These are phyloP conservation scores for Serpula lacrymans DNA, from an alignment of 768 basidiomycete genomes.

Conservation along the genomic window DNA sequence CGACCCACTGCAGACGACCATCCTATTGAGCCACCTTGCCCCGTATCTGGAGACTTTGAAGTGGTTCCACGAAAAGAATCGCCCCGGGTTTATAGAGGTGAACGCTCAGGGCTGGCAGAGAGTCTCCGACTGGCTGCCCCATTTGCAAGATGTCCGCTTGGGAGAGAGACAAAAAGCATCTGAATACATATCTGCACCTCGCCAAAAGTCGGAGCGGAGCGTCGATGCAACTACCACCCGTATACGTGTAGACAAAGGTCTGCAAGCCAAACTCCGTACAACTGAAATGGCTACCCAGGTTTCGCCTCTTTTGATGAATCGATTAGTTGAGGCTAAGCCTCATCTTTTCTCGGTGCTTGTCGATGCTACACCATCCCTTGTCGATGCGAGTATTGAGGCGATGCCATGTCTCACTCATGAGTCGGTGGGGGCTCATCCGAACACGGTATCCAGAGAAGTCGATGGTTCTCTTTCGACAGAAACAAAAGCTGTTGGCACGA, in stretches of 20 bases:
- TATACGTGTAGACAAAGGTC: constrained; percentile 35
- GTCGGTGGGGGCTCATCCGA: constrained; percentile 24
- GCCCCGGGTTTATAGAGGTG: constrained; percentile 64
- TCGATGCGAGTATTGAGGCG: constrained; percentile 46
- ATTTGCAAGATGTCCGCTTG: constrained; percentile 62
- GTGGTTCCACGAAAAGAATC: constrained; percentile 77
- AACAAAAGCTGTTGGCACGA: constrained; percentile 12
- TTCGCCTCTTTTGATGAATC: constrained; percentile 32
- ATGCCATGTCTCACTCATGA: constrained; percentile 31
- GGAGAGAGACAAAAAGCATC: constrained; percentile 51
- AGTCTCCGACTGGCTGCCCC: constrained; percentile 66
- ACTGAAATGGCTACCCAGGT: constrained; percentile 35
- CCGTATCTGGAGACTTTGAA: constrained; percentile 66
- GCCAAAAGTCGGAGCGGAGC: constrained; percentile 36
- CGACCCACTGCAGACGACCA: constrained; percentile 66
- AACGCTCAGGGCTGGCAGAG: constrained; percentile 69
- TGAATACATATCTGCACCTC: constrained; percentile 13
- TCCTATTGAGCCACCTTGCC: constrained; percentile 76
- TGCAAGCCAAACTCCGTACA: constrained; percentile 38
- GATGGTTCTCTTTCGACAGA: constrained; percentile 26
- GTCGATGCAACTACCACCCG: constrained; percentile 52
- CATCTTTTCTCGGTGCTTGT: constrained; percentile 38
- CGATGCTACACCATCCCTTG: constrained; percentile 49
- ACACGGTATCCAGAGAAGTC: constrained; percentile 28
- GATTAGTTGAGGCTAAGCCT: constrained; percentile 39